Evolutionary conservation across 441 rosid genomes (phyloP).

Genomic region (Viola pubescens): DNA sequence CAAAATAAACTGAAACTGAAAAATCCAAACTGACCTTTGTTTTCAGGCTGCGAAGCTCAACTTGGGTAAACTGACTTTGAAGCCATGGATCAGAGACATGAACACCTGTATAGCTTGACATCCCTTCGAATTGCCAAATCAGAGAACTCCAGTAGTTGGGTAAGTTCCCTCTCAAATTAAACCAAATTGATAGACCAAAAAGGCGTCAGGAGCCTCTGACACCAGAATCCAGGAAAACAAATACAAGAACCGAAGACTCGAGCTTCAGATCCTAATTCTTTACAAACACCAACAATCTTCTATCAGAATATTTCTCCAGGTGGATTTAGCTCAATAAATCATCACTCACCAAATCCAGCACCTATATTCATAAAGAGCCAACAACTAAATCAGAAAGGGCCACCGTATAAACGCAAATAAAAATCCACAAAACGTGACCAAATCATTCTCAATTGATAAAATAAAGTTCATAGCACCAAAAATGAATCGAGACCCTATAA

Average conservation of each 20-base stretch:
- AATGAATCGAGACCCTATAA: slow-evolving; percentile 8
- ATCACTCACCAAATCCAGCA: slow-evolving; percentile 8
- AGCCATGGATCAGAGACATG: slow-evolving; percentile 92
- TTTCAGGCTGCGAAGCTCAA: slow-evolving; percentile 85
- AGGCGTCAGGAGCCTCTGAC: slow-evolving; percentile 15
- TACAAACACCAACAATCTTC: slow-evolving; percentile 3
- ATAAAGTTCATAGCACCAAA: neutral
- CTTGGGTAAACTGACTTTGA: slow-evolving; percentile 98
- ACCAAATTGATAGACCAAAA: slow-evolving; percentile 11
- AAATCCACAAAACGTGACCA: neutral
- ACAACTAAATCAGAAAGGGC: neutral
- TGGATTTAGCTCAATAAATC: slow-evolving; percentile 8
- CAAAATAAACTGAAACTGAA: slow-evolving; percentile 8
- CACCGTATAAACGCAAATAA: neutral
- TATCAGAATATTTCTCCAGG: neutral
- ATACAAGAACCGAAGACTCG: slow-evolving; percentile 17
- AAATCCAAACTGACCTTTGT: slow-evolving; percentile 45
- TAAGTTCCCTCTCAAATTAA: slow-evolving; percentile 13
- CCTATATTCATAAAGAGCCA: slow-evolving; percentile 5
- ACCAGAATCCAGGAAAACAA: slow-evolving; percentile 25
- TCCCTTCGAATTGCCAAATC: slow-evolving; percentile 27
- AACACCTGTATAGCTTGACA: slow-evolving; percentile 86
- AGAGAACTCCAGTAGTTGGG: slow-evolving; percentile 18
- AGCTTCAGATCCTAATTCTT: slow-evolving; percentile 16
- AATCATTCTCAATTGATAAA: too few relatives aligned